Conservation (phyloP, 2,329 filamentous ascomycete species). For the Trichoderma brevicompactum region DNA sequence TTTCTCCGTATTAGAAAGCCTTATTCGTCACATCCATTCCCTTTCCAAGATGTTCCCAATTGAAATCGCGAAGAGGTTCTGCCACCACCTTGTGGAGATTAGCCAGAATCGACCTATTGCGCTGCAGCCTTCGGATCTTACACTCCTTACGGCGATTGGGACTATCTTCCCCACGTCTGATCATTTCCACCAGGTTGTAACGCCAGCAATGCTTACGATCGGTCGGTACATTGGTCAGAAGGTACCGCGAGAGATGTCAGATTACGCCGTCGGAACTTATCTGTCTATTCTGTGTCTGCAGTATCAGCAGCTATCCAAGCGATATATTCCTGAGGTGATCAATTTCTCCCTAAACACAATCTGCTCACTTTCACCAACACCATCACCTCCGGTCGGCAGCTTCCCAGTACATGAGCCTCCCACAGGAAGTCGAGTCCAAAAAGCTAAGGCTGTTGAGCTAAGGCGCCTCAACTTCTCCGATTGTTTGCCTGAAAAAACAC, state of each 20-base stretch:
- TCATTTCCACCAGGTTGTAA: conserved; percentile 94
- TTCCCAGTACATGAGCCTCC: conserved; percentile 67
- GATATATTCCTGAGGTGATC: conserved; percentile 87
- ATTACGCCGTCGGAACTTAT: conserved; percentile 76
- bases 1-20: conserved; percentile 72
- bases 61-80: conserved; percentile 77
- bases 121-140: conserved; percentile 71
- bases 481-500: conserved; percentile 48
- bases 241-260: conserved; percentile 64
- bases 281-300: conserved; percentile 78
- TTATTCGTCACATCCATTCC: conserved; percentile 91
- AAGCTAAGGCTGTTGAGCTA: conserved; percentile 46
- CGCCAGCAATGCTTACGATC: conserved; percentile 86
- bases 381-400: conserved; percentile 52
- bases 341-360: conserved; percentile 81
- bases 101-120: conserved; percentile 53
- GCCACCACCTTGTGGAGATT: conserved; percentile 69
- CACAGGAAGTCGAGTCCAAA: conserved; percentile 54
- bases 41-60: conserved; percentile 83
- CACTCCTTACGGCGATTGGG: conserved; percentile 81
- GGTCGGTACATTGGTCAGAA: conserved; percentile 81
- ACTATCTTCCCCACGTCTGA: conserved; percentile 93
- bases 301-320: conserved; percentile 81
- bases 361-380: conserved; percentile 63
- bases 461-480: conserved; percentile 65